A percentile compares a stretch with the other conserved stretches of the same genome.
phyloP scores from a whole-genome alignment of 805 yeast genomes.

The Yamadazyma laniorum region DNA sequence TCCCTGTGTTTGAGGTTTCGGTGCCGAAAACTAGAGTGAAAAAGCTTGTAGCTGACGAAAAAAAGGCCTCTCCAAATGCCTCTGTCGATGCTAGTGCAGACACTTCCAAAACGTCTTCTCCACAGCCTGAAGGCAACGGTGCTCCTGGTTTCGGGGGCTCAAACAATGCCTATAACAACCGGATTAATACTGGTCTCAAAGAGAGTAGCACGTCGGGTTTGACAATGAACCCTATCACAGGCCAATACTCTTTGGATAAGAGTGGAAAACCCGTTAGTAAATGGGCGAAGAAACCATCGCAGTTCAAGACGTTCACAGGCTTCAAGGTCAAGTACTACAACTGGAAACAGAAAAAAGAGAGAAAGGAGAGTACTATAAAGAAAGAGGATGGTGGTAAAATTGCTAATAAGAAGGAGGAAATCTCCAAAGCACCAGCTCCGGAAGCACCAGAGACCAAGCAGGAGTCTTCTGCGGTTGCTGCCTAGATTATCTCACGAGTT shows the following conservation, averaged over 20 bases:
- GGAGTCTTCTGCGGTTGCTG: too few relatives aligned
- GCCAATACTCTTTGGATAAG: conserved; percentile 30
- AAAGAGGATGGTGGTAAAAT: background rate
- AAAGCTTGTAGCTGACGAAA: conserved; percentile 31
- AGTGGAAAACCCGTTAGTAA: conserved; percentile 32
- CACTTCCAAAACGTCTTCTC: conserved; percentile 28
- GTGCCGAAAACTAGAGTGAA: conserved; percentile 30
- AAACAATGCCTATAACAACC: conserved; percentile 16
- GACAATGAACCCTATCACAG: conserved; percentile 33
- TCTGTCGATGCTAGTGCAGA: conserved; percentile 1
- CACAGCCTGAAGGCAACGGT: conserved; percentile 19
- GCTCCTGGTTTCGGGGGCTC: conserved; percentile 5
- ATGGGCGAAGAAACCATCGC: conserved; percentile 34
- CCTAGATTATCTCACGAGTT: too few relatives aligned
- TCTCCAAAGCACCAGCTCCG: too few relatives aligned
- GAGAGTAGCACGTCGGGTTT: conserved; percentile 42
- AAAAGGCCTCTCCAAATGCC: conserved; percentile 15
- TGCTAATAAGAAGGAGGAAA: background rate
- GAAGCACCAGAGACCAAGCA: too few relatives aligned
- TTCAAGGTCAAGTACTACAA: conserved; percentile 31
- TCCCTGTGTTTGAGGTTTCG: conserved; percentile 35
- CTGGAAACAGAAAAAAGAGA: conserved; percentile 18
- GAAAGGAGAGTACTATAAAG: conserved; percentile 5
- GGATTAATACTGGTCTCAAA: conserved; percentile 39
- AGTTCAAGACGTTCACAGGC: conserved; percentile 44